Evolutionary conservation across 208 protist species (phyloP), one percentile per base, ranked within the genome.

Genomic region (Trypanosoma melophagium): DNA sequence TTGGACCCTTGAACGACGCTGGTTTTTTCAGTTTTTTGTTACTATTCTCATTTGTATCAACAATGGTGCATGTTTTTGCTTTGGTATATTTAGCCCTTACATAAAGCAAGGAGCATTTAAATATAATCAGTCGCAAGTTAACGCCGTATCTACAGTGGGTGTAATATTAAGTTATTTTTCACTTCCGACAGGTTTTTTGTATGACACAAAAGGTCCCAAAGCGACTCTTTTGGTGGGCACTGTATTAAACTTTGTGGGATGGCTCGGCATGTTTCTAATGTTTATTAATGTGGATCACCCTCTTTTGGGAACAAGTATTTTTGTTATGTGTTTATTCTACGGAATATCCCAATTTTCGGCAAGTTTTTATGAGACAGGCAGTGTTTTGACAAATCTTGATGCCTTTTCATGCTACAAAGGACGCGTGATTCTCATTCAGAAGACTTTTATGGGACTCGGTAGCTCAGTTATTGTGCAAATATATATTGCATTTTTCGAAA

Each of bases 381-480:
- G 76, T 22, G 71, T 94, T 28, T 68, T 94, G 31, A 94, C 88
- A 1, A 94, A 90, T 56, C 71, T 94, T 12, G 80, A 80, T 45
- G 77, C 84, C 0, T 90, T 94, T 56, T 84, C 79, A 9, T 90
- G 83, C 62, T 90, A 94, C 41, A 78, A 86, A 35, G 88, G 88
- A 16, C 77, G 85, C 24, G 88, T 94, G 3, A 76, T 94, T 25
- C 53, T 94, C 7, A 92, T 94, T 35, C 88, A 94, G 53, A 94
- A 94, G 64, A 94, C 88, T 5, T 94, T 92, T 60, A 94, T 94
- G 88, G 88, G 88, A 16, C 77, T 94, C 10, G 88, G 88, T 44
- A 91, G 80, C 63, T 83, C 85, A 7, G 57, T 94, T 2, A 83
- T 94, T 22, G 85, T 83, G 7, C 84, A 92, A 42, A 68, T 94